Percentiles rank a stretch among this genome's conserved stretches.
These are phyloP conservation scores for Platanus orientalis DNA, from an alignment of 164 flowering plant genomes.

Conservation along the genomic window DNA sequence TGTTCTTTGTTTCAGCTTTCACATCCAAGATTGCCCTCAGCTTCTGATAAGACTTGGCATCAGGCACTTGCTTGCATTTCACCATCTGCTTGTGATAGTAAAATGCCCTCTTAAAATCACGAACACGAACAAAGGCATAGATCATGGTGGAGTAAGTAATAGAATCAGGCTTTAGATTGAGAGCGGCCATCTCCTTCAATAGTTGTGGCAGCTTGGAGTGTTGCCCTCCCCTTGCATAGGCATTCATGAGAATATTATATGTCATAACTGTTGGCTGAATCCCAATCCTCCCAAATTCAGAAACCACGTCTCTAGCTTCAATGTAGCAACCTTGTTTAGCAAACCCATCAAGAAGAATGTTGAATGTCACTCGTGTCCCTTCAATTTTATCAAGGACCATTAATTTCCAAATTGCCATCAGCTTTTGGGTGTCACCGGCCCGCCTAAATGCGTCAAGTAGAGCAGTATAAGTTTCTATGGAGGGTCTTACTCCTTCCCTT, in stretches of 20 bases:
- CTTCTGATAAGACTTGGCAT: slow-evolving; percentile 67
- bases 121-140: slow-evolving; percentile 84
- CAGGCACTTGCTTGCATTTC: slow-evolving; percentile 73
- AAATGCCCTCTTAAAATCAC: slow-evolving; percentile 87
- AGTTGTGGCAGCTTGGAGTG: slow-evolving; percentile 76
- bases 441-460: slow-evolving; percentile 88
- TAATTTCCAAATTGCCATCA: slow-evolving; percentile 76
- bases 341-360: slow-evolving; percentile 82
- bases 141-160: slow-evolving; percentile 83
- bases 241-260: slow-evolving; percentile 92
- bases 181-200: slow-evolving; percentile 77
- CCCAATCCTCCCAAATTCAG: slow-evolving; percentile 77
- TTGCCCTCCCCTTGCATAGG: slow-evolving; percentile 92
- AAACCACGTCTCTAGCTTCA: slow-evolving; percentile 83
- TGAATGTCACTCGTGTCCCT: slow-evolving; percentile 81
- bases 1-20: slow-evolving; percentile 67
- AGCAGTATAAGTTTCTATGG: slow-evolving; percentile 83
- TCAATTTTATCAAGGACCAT: slow-evolving; percentile 60
- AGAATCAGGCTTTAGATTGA: slow-evolving; percentile 75
- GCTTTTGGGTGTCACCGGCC: slow-evolving; percentile 59
- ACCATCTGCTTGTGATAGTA: slow-evolving; percentile 87
- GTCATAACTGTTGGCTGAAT: slow-evolving; percentile 77
- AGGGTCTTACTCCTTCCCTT: slow-evolving; percentile 65
- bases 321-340: slow-evolving; percentile 81
- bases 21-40: slow-evolving; percentile 66